A percentile compares a stretch with the other conserved stretches of the same genome.
Conservation (phyloP, 2,329 filamentous ascomycete species). For the Aspergillus neoniger region DNA sequence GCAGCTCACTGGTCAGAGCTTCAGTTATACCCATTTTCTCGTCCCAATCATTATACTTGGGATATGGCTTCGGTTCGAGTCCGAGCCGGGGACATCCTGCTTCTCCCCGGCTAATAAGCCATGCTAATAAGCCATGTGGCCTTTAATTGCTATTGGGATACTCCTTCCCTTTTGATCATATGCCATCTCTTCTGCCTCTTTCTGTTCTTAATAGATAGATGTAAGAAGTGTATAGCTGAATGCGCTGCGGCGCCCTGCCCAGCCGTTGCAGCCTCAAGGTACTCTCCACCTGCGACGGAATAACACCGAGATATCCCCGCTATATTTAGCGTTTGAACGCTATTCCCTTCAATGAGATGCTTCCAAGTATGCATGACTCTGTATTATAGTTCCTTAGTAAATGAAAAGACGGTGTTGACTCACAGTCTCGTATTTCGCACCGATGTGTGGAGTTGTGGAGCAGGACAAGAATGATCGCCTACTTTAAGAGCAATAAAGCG, state of each 20-base stretch:
- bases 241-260: too few relatives aligned
- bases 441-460: slow-evolving; percentile 3
- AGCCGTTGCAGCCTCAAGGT: too few relatives aligned
- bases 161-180: background rate
- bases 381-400: background rate
- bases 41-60: background rate
- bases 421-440: background rate
- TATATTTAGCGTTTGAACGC: background rate
- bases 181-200: background rate
- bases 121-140: too few relatives aligned
- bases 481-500: background rate
- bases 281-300: too few relatives aligned
- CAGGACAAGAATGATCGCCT: slow-evolving; percentile 2
- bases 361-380: background rate
- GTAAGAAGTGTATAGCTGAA: too few relatives aligned
- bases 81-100: background rate
- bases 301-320: too few relatives aligned
- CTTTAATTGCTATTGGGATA: background rate
- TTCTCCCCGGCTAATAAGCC: background rate
- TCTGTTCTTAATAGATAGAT: too few relatives aligned
- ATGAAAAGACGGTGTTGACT: background rate
- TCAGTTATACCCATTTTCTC: background rate
- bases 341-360: too few relatives aligned
- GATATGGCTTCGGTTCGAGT: background rate
- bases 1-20: background rate